phyloP scores from a whole-genome alignment of 305 asterid genomes.

The Withania somnifera region DNA sequence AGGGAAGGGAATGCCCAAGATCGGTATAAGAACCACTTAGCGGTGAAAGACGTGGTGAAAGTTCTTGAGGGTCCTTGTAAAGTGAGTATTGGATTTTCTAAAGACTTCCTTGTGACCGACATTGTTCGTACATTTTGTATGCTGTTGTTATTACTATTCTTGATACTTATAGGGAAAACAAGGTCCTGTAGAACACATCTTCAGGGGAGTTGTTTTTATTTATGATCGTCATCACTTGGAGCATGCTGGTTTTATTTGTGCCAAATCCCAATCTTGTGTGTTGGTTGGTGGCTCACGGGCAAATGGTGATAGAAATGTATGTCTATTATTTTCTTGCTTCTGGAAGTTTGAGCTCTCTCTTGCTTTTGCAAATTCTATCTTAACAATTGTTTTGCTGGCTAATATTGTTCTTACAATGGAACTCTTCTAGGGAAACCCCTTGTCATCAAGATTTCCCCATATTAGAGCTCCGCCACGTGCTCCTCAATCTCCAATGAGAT shows the following conservation, averaged over 20 bases:
- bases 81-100: slow-evolving; percentile 36
- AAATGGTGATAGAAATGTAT: slow-evolving; percentile 73
- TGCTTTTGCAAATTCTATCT: slow-evolving; percentile 4
- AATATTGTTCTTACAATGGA: slow-evolving; percentile 8
- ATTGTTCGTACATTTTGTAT: neutral
- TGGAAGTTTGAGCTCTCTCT: neutral
- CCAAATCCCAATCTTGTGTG: slow-evolving; percentile 71
- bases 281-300: slow-evolving; percentile 91
- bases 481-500: slow-evolving; percentile 72
- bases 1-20: slow-evolving; percentile 60
- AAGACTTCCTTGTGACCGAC: slow-evolving; percentile 2
- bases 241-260: slow-evolving; percentile 97
- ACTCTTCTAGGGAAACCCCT: slow-evolving; percentile 41
- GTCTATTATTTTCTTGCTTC: slow-evolving; percentile 11
- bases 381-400: neutral
- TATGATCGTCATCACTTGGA: slow-evolving; percentile 92
- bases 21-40: slow-evolving; percentile 55
- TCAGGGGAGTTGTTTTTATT: slow-evolving; percentile 64
- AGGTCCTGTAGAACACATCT: slow-evolving; percentile 90
- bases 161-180: slow-evolving; percentile 57
- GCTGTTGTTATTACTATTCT: slow-evolving; percentile 6
- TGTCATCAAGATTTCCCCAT: slow-evolving; percentile 43
- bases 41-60: slow-evolving; percentile 85
- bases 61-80: slow-evolving; percentile 91
- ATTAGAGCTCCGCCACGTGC: slow-evolving; percentile 64